These are phyloP conservation scores for Eudorina sp. DNA, from an alignment of 139 green algal genomes.

Conservation along the genomic window DNA sequence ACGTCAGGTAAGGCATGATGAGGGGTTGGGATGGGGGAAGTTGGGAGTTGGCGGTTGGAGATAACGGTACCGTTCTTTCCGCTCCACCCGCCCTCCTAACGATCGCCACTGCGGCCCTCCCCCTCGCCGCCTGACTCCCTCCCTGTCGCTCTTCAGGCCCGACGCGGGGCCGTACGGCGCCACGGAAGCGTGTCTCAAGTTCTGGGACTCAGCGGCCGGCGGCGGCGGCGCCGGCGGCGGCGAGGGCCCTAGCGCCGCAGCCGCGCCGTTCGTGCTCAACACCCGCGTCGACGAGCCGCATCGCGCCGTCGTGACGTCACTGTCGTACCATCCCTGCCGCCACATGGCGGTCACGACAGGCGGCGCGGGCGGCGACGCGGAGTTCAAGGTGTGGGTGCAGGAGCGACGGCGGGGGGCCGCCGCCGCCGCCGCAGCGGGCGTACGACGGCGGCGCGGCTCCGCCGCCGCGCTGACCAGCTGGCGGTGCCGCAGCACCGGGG, in stretches of 20 bases:
- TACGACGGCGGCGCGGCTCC: background rate
- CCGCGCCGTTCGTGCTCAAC: slow-evolving; percentile 65
- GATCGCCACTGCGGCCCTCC: background rate
- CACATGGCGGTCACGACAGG: slow-evolving; percentile 69
- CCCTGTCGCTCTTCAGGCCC: background rate
- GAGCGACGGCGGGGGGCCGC: background rate
- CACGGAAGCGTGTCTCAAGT: slow-evolving; percentile 56
- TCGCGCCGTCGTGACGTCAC: slow-evolving; percentile 52
- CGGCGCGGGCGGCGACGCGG: slow-evolving; percentile 31
- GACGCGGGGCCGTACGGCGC: slow-evolving; percentile 40
- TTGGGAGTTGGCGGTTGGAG: too few relatives aligned
- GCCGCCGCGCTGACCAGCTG: background rate
- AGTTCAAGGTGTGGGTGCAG: slow-evolving; percentile 71
- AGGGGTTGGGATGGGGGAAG: background rate
- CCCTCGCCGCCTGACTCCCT: background rate
- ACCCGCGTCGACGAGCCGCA: slow-evolving; percentile 74
- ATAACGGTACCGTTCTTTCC: too few relatives aligned
- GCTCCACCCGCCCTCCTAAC: background rate
- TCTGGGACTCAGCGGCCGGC: slow-evolving; percentile 66
- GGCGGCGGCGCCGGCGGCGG: background rate
- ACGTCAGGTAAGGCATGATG: slow-evolving; percentile 60
- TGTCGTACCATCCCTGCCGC: slow-evolving; percentile 65
- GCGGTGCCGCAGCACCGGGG: slow-evolving; percentile 64
- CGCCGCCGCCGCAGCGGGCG: background rate
- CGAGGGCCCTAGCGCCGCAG: background rate